Base-by-base conservation (phyloP, 441 rosid genomes). In the Raphanus hybrid region DNA sequence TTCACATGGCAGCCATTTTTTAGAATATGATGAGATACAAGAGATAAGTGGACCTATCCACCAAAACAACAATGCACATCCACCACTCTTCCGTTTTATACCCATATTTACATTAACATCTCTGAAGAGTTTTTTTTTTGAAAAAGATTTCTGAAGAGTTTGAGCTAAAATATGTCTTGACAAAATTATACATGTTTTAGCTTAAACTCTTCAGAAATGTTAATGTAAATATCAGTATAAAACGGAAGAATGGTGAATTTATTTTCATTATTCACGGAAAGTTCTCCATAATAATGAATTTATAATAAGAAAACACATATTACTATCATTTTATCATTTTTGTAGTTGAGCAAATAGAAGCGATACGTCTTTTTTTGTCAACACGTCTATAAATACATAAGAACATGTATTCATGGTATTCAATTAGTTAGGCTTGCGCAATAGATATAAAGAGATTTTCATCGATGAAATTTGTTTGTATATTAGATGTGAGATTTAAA, bases 1-100 rank as follows among this genome's bases (percentile, higher is more conserved):
- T 75, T 75, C 78, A 75, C 78, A 75, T 75, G 78, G 73, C 78
- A 75, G 39, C 68, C 62, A 75, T 48, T 67, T 75, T 67, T 68
- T 52, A 68, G 63, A 68, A 75, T 59, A 75, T 75, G 73, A 75
- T 75, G 68, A 68, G 77, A 74, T 74, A 5, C 45, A 65, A 65
- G 12, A 74, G 64, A 74, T 3, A 29, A 66, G 78, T 66, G 59
- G 72, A 74, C 67, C 66, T 74, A 58, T 74, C 77, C 72, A 66
- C 72, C 16, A 34, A 74, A 74, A 41, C 39, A 74, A 74, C 57
- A 54, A 73, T 64, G 64, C 32, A 35, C 27, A 64, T 12, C 58
- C 57, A 73, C 70, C 64, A 64, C 41, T 64, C 65, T 63, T 63
- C 57, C 20, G 37, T 45, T 75, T 45, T 45, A 45, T 67, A 67